These are phyloP conservation scores for Symbiodinium natans DNA, from an alignment of 73 alveolate genomes.

Conservation along the genomic window DNA sequence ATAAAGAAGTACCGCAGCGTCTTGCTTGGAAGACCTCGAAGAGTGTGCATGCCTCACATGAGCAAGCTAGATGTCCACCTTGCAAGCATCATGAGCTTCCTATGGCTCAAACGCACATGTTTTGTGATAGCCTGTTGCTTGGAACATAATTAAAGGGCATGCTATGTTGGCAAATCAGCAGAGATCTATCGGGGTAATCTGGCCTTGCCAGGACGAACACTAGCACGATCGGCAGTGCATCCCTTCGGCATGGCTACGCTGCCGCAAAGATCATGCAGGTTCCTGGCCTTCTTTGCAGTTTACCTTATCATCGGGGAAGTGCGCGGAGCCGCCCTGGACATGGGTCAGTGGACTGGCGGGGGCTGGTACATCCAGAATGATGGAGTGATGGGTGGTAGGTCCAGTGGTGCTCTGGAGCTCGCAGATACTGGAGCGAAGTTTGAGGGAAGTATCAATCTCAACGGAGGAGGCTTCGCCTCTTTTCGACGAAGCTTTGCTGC, in stretches of 20 bases:
- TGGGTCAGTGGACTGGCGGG: neutral
- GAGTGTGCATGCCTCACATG: neutral
- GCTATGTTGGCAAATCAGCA: neutral
- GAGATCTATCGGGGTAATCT: neutral
- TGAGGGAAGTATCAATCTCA: neutral
- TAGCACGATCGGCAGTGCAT: neutral
- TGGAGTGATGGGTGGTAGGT: neutral
- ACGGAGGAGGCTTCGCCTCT: neutral
- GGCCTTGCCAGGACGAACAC: neutral
- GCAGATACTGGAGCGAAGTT: neutral
- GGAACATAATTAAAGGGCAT: neutral
- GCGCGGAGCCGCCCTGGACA: neutral
- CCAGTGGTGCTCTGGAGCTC: neutral
- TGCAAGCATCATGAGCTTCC: neutral
- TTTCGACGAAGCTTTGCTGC: neutral
- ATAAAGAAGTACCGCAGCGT: no score
- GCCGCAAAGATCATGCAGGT: neutral
- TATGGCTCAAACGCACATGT: neutral
- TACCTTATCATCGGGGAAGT: neutral
- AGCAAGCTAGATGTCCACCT: neutral
- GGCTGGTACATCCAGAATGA: neutral
- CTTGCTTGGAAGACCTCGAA: no score
- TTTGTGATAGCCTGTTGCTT: neutral
- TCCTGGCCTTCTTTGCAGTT: neutral
- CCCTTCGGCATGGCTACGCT: neutral